Evolutionary conservation across 2,329 filamentous ascomycete genomes (phyloP), one percentile per base, ranked within the genome.

Genomic region (Pestalotiopsis sp.): DNA sequence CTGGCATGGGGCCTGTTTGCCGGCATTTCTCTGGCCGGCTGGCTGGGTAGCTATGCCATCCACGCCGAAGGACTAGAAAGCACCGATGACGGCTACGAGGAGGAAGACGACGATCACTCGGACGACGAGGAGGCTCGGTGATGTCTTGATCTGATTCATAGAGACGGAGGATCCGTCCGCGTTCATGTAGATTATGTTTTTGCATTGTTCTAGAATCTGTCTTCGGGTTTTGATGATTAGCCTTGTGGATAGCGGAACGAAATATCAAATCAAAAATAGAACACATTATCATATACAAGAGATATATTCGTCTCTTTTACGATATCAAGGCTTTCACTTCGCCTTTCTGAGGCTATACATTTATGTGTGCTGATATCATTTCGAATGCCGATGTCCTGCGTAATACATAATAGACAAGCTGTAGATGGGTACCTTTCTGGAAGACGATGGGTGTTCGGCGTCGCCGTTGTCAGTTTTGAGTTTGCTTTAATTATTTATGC

Each of bases 1-100:
- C 80, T 98, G 4, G 90, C 93, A 0, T 99, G 97, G 86, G 93
- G 93, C 1, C 79, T 97, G 0, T 98, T 98, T 77, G 94, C 92
- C 0, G 94, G 92, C 0, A 85, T 98, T 2, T 88, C 93, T 0
- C 89, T 97, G 39, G 68, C 94, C 0, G 96, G 95, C 0, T 97
- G 95, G 81, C 69, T 93, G 1, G 83, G 93, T 35, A 94, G 92
- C 68, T 90, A 95, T 68, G 91, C 92, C 1, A 95, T 98, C 70
- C 85, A 89, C 13, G 91, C 92, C 2, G 79, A 80, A 1, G 84
- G 83, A 0, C 79, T 91, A 0, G 89, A 91, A 75, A 90, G 88
- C 69, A 87, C 83, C 3, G 88, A 89, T 63, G 81, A 81, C 22
- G 79, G 78, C 2, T 78, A 76, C 2, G 77, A 77, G 11, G 77